Conservation (phyloP, 768 basidiomycete species). For the Naganishia vaughanmartiniae region DNA sequence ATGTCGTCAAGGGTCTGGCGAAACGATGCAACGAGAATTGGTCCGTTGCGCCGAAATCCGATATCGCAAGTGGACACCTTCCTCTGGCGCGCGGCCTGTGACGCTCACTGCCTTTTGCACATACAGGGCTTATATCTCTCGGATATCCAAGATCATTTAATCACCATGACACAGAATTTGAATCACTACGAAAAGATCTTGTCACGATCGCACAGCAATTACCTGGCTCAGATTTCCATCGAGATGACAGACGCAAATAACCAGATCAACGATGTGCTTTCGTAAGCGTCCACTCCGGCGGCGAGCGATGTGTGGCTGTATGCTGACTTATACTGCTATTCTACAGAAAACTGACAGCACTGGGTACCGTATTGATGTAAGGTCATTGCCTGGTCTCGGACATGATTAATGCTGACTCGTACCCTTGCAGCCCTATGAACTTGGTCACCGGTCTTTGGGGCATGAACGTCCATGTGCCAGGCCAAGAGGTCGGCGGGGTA, state of each 20-base stretch:
- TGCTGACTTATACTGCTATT: not conserved
- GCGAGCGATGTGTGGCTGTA: not conserved
- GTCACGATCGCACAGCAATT: conserved; percentile 97
- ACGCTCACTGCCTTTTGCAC: not conserved
- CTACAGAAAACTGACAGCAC: conserved; percentile 75
- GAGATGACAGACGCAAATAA: conserved; percentile 99
- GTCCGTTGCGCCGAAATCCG: conserved; percentile 95
- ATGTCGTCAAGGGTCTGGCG: conserved; percentile 96
- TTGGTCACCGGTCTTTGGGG: conserved; percentile 95
- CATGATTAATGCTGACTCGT: not conserved
- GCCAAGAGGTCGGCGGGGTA: conserved; percentile 54
- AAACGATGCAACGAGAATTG: conserved; percentile 93
- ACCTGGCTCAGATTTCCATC: conserved; percentile 98
- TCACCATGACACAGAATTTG: conserved; percentile 99
- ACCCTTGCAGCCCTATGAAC: conserved; percentile 57
- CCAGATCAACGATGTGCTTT: conserved; percentile 98
- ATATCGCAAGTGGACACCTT: conserved; percentile 64
- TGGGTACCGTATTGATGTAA: conserved; percentile 94
- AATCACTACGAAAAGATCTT: conserved; percentile 99
- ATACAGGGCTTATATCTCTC: conserved; percentile 84
- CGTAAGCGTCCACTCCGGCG: conserved; percentile 48
- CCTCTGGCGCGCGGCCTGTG: not conserved
- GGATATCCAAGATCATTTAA: conserved; percentile 97
- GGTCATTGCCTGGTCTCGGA: conserved; percentile 55
- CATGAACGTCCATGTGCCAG: conserved; percentile 96